A percentile compares a stretch with the other conserved stretches of the same genome.
These are phyloP conservation scores for Capsella bursapastoris DNA, from an alignment of 345 rosid species.

Conservation along the genomic window DNA sequence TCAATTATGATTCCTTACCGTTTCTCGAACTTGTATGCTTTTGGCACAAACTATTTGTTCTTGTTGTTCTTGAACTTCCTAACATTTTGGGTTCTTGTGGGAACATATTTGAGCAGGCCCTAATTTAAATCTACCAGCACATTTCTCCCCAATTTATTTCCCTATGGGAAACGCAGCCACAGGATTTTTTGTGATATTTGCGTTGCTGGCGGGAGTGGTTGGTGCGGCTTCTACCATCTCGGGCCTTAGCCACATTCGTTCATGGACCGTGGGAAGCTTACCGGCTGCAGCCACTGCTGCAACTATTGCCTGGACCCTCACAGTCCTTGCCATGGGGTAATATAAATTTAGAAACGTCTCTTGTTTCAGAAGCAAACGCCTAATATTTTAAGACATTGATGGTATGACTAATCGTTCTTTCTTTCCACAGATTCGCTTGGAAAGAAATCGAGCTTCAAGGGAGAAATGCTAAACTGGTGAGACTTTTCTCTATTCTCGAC, in stretches of 20 bases:
- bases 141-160: constrained; percentile 87
- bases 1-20: background rate
- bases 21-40: constrained; percentile 16
- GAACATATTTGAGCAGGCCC: constrained; percentile 58
- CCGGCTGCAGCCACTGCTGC: constrained; percentile 84
- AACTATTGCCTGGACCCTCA: constrained; percentile 88
- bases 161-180: constrained; percentile 99
- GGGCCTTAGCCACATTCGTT: constrained; percentile 70
- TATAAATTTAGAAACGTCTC: constrained; percentile 1
- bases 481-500: constrained; percentile 24
- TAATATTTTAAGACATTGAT: constrained; percentile 3
- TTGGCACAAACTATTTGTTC: background rate
- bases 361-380: background rate
- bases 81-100: background rate
- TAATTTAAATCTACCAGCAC: constrained; percentile 76
- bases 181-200: constrained; percentile 83
- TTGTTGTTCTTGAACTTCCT: constrained; percentile 9
- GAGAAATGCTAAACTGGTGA: constrained; percentile 84
- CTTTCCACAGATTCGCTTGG: constrained; percentile 72
- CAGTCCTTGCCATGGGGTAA: constrained; percentile 94
- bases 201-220: constrained; percentile 84
- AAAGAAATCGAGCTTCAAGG: constrained; percentile 78
- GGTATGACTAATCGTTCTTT: constrained; percentile 28
- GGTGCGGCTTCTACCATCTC: constrained; percentile 81
- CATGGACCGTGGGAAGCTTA: constrained; percentile 65